phyloP scores from a whole-genome alignment of 768 basidiomycete species.

The Serendipita vermifera region DNA sequence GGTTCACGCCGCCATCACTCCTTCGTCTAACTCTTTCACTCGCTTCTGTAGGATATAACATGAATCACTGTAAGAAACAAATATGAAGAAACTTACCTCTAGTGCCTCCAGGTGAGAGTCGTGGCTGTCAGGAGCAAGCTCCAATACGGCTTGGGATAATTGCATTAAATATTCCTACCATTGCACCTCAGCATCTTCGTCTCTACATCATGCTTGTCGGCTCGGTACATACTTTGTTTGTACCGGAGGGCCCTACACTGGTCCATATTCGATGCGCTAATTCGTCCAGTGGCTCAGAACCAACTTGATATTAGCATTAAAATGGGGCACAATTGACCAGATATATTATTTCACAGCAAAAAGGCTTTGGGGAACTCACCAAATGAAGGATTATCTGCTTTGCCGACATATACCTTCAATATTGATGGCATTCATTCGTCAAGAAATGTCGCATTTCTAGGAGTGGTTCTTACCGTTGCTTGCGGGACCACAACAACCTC shows the following conservation, averaged over 20 bases:
- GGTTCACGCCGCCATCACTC: neutral
- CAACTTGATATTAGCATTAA: slow-evolving; percentile 37
- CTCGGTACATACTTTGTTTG: slow-evolving; percentile 53
- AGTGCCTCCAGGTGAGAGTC: slow-evolving; percentile 68
- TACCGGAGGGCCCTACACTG: slow-evolving; percentile 76
- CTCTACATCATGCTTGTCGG: neutral
- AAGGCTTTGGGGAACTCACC: slow-evolving; percentile 36
- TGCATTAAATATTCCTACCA: slow-evolving; percentile 74
- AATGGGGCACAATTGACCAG: neutral
- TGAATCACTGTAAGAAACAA: too few species aligned
- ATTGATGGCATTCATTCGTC: slow-evolving; percentile 19
- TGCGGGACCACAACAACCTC: slow-evolving; percentile 43
- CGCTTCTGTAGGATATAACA: too few species aligned
- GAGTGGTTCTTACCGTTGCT: slow-evolving; percentile 24
- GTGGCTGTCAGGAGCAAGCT: slow-evolving; percentile 56
- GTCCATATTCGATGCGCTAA: slow-evolving; percentile 60
- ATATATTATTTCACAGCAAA: neutral
- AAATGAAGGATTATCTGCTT: slow-evolving; percentile 79
- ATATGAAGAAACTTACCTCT: slow-evolving; percentile 46
- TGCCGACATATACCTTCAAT: slow-evolving; percentile 71
- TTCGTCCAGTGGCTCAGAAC: slow-evolving; percentile 59
- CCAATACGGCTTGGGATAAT: slow-evolving; percentile 57
- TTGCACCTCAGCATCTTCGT: neutral
- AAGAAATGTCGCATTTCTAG: neutral
- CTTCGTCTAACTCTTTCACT: neutral